Conservation (phyloP, 1,284 basidiomycete genomes). For the Tilletiaria anomala region DNA sequence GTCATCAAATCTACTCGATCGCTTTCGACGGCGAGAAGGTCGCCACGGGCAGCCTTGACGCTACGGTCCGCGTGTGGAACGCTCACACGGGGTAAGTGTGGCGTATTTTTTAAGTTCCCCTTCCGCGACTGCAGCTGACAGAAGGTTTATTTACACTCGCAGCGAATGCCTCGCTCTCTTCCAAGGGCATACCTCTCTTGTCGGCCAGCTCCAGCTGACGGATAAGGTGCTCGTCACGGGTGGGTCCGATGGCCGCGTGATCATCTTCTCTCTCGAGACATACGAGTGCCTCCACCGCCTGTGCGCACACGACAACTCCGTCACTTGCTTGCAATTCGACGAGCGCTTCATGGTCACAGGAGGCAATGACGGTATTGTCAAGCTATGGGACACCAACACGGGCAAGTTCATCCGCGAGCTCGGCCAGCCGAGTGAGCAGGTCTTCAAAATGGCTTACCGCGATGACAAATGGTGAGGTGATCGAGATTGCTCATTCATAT, state of each 20-base stretch:
- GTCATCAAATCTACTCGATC: slow-evolving; percentile 80
- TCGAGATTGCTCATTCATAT: too few species aligned
- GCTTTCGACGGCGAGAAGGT: slow-evolving; percentile 50
- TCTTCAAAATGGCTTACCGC: slow-evolving; percentile 74
- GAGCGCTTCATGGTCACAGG: slow-evolving; percentile 45
- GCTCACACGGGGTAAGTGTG: slow-evolving; percentile 63
- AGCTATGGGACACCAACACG: slow-evolving; percentile 54
- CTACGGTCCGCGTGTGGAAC: slow-evolving; percentile 36
- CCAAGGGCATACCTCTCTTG: slow-evolving; percentile 83
- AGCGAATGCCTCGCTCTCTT: slow-evolving; percentile 71
- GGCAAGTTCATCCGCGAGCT: slow-evolving; percentile 31
- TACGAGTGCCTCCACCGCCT: slow-evolving; percentile 44
- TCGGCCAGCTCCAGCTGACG: slow-evolving; percentile 79
- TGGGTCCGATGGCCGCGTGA: slow-evolving; percentile 83
- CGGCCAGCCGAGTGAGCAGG: slow-evolving; percentile 48
- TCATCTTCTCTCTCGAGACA: slow-evolving; percentile 63
- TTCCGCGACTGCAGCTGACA: slow-evolving; percentile 1
- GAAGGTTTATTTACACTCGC: neutral
- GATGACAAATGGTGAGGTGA: too few species aligned
- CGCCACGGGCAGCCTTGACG: slow-evolving; percentile 63
- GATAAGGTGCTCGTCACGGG: slow-evolving; percentile 64
- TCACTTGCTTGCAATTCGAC: slow-evolving; percentile 80
- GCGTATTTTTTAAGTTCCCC: slow-evolving; percentile 45
- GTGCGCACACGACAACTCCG: slow-evolving; percentile 64
- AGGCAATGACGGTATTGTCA: slow-evolving; percentile 80